These are phyloP conservation scores for Alternaria consortialis DNA, from an alignment of 2,329 filamentous ascomycete species.

Conservation along the genomic window DNA sequence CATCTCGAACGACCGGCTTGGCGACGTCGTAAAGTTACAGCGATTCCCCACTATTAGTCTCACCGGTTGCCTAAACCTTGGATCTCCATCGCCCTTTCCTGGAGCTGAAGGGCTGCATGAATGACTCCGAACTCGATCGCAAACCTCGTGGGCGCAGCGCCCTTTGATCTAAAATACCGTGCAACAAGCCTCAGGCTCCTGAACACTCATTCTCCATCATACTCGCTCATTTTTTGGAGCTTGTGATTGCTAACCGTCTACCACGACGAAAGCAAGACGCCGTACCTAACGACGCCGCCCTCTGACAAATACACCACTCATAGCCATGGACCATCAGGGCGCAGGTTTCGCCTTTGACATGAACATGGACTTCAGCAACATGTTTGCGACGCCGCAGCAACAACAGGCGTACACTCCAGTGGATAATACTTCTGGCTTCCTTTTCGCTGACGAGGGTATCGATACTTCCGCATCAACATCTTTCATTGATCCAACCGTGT, in stretches of 20 bases:
- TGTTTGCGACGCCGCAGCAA: conserved; percentile 33
- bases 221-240: conserved; percentile 33
- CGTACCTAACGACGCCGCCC: conserved; percentile 25
- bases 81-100: conserved; percentile 24
- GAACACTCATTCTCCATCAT: conserved; percentile 44
- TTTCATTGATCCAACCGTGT: conserved; percentile 32
- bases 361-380: conserved; percentile 43
- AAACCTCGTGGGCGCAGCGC: conserved; percentile 24
- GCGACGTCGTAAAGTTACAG: conserved; percentile 15
- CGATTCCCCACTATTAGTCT: conserved; percentile 21
- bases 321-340: conserved; percentile 38
- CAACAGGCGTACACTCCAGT: conserved; percentile 33
- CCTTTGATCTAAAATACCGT: conserved; percentile 39
- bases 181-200: conserved; percentile 41
- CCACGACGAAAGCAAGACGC: conserved; percentile 13
- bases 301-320: conserved; percentile 27
- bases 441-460: conserved; percentile 47
- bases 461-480: conserved; percentile 36
- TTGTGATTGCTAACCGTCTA: conserved; percentile 30
- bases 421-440: conserved; percentile 46
- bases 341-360: conserved; percentile 44
- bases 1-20: conserved; percentile 11
- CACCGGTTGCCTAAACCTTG: conserved; percentile 26
- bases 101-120: conserved; percentile 24
- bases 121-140: conserved; percentile 27